Conservation (phyloP, 768 basidiomycete genomes). For the Trametes cingulata region DNA sequence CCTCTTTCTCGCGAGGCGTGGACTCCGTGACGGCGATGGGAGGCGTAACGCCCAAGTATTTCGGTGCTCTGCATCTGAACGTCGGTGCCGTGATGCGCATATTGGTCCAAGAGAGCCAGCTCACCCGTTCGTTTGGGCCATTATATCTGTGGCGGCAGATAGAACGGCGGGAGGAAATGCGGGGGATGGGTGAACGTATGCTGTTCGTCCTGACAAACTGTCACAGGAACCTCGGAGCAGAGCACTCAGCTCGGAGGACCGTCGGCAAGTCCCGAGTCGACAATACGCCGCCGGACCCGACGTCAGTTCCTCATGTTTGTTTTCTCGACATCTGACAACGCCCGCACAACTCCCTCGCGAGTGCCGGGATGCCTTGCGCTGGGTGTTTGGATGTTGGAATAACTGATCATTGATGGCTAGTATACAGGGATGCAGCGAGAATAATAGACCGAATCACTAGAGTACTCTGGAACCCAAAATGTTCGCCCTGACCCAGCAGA, state of each 20-base stretch:
- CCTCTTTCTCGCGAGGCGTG: constrained; percentile 76
- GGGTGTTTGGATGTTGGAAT: background rate
- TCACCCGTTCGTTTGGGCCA: constrained; percentile 20
- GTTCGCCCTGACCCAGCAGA: constrained; percentile 10
- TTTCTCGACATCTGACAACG: background rate
- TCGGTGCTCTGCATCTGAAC: constrained; percentile 29
- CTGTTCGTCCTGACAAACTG: constrained; percentile 16
- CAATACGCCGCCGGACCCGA: constrained; percentile 6
- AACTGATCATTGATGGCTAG: constrained; percentile 23
- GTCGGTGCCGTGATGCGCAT: background rate
- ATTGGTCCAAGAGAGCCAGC: background rate
- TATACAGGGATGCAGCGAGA: constrained; percentile 15
- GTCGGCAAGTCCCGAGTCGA: constrained; percentile 18
- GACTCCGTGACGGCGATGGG: constrained; percentile 83
- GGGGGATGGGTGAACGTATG: background rate
- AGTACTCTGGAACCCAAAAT: constrained; percentile 12
- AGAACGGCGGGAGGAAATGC: background rate
- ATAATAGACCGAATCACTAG: constrained; percentile 15
- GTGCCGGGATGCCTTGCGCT: background rate
- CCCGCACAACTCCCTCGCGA: background rate
- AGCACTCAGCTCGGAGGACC: constrained; percentile 4
- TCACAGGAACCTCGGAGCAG: constrained; percentile 16
- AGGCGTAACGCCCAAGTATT: constrained; percentile 79
- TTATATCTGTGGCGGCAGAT: background rate
- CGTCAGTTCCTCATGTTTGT: background rate